These are phyloP conservation scores for Gardenia jasminoides DNA, from an alignment of 257 asterid genomes.

Conservation along the genomic window DNA sequence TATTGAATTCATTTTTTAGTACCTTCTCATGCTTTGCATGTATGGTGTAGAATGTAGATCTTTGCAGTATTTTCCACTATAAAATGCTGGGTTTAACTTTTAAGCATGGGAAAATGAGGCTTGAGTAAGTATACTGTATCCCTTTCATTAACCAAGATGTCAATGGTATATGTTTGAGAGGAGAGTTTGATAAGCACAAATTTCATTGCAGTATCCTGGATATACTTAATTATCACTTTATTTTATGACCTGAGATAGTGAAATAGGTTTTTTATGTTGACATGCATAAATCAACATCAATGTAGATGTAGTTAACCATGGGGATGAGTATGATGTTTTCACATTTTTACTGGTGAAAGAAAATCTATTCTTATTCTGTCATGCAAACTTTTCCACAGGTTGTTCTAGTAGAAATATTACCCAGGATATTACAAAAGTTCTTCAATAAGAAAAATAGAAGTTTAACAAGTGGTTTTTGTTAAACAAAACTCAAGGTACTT, in stretches of 20 bases:
- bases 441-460: not conserved
- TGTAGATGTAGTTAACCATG: too few relatives aligned
- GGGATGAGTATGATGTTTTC: not conserved
- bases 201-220: not conserved
- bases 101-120: constrained; percentile 5
- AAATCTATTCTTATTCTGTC: not conserved
- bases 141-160: not conserved
- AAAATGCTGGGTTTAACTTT: not conserved
- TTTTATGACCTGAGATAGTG: not conserved
- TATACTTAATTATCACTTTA: not conserved
- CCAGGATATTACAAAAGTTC: not conserved
- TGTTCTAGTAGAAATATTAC: not conserved
- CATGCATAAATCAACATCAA: not conserved
- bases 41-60: not conserved
- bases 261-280: not conserved
- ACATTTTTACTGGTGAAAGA: not conserved
- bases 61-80: not conserved
- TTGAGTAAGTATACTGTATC: too few relatives aligned
- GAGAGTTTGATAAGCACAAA: not conserved
- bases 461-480: not conserved
- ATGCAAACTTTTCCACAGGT: not conserved
- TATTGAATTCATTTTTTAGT: not conserved
- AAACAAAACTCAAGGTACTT: not conserved
- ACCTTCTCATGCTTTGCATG: not conserved
- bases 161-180: not conserved